Conservation (phyloP, 1,284 basidiomycete genomes). For the Cerioporus squamosus region DNA sequence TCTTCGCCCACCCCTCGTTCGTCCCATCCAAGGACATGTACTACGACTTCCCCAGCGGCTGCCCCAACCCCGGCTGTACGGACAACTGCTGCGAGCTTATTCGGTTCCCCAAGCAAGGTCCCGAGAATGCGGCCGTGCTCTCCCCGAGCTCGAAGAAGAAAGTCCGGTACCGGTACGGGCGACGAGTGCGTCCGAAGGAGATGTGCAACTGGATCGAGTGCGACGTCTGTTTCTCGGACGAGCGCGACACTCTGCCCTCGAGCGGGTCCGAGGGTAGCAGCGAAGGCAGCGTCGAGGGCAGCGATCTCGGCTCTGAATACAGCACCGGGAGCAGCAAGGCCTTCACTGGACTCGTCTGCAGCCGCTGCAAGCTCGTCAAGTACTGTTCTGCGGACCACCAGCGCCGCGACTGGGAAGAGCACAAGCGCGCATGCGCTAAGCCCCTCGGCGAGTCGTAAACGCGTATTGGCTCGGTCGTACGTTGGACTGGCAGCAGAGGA, state of each 20-base stretch:
- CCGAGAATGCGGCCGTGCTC: conserved; percentile 61
- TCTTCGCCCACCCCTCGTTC: conserved; percentile 70
- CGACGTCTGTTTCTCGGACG: conserved; percentile 58
- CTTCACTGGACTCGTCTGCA: conserved; percentile 59
- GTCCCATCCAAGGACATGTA: conserved; percentile 74
- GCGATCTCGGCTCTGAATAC: conserved; percentile 40
- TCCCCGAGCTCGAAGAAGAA: conserved; percentile 50
- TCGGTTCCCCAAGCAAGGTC: conserved; percentile 67
- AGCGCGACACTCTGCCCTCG: conserved; percentile 25
- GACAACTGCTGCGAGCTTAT: conserved; percentile 79
- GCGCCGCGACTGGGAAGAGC: conserved; percentile 74
- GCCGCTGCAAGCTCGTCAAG: conserved; percentile 74
- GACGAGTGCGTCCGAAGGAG: conserved; percentile 51
- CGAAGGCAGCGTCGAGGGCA: conserved; percentile 52
- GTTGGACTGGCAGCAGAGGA: not conserved
- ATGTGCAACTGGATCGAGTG: conserved; percentile 85
- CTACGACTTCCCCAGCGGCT: conserved; percentile 75
- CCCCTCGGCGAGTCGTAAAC: conserved; percentile 27
- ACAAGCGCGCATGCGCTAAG: conserved; percentile 65
- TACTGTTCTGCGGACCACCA: conserved; percentile 76
- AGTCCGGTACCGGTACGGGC: conserved; percentile 48
- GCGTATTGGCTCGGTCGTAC: not conserved
- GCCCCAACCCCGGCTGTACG: conserved; percentile 74
- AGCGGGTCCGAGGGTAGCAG: conserved; percentile 28
- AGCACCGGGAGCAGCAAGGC: conserved; percentile 10